A percentile compares a stretch with the other conserved stretches of the same genome.
Conservation (phyloP, 257 asterid genomes). For the Lantana camara region DNA sequence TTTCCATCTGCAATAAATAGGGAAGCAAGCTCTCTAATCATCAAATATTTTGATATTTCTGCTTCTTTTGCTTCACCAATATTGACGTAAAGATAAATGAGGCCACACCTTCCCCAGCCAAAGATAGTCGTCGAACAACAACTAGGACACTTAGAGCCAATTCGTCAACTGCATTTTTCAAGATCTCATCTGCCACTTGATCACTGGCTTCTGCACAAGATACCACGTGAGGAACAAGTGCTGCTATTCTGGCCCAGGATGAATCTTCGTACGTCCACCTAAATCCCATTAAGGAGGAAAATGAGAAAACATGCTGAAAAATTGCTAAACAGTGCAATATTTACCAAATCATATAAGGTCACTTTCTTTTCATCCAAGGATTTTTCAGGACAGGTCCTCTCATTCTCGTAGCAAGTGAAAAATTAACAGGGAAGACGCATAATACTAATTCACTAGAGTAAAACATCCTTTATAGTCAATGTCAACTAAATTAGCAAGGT, state of each 20-base stretch:
- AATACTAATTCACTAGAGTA: neutral
- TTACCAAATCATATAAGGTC: conserved; percentile 14
- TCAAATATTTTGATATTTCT: conserved; percentile 14
- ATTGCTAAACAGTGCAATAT: conserved; percentile 15
- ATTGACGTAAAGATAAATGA: conserved; percentile 11
- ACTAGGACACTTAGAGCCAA: conserved; percentile 82
- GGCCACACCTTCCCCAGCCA: conserved; percentile 82
- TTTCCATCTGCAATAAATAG: conserved; percentile 62
- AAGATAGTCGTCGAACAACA: conserved; percentile 69
- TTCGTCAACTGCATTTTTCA: conserved; percentile 77
- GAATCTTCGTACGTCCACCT: conserved; percentile 99
- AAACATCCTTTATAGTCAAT: neutral
- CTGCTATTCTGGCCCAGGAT: conserved; percentile 98
- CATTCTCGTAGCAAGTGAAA: neutral
- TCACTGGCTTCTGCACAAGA: conserved; percentile 96
- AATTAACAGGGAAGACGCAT: conserved; percentile 3
- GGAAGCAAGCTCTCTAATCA: neutral
- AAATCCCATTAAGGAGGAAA: conserved; percentile 62
- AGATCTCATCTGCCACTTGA: conserved; percentile 74
- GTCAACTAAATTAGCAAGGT: neutral
- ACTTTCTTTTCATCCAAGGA: neutral
- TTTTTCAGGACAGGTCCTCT: neutral
- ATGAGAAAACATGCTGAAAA: conserved; percentile 36
- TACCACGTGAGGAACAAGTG: conserved; percentile 88
- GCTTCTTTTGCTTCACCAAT: conserved; percentile 6